A percentile compares a stretch with the other conserved stretches of the same genome.
phyloP scores from a whole-genome alignment of 495 filamentous ascomycete species.

The Neurospora terricola region DNA sequence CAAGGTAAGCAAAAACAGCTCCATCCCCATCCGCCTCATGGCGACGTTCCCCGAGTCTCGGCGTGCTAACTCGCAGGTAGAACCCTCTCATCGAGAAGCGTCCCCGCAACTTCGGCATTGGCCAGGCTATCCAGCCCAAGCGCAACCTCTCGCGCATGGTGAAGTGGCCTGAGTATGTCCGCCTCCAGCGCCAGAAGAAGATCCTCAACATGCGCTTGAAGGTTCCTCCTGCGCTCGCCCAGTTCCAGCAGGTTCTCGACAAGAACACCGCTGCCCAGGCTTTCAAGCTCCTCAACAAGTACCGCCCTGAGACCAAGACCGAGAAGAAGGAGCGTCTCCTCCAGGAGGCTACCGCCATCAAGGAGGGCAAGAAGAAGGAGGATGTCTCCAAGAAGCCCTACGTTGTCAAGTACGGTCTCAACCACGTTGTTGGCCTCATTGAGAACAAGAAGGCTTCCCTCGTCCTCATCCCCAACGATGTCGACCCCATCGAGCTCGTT shows the following conservation, averaged over 20 bases:
- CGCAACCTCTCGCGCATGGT: constrained; percentile 99
- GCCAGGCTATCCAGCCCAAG: constrained; percentile 95
- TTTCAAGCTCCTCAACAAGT: constrained; percentile 99
- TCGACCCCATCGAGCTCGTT: constrained; percentile 99
- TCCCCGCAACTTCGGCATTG: constrained; percentile 95
- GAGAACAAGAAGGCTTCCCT: constrained; percentile 99
- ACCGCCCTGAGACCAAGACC: constrained; percentile 95
- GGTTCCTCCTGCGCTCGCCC: constrained; percentile 93
- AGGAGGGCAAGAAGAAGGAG: constrained; percentile 99
- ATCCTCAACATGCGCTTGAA: constrained; percentile 97
- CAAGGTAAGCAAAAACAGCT: constrained; percentile 58
- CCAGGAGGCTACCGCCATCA: constrained; percentile 93
- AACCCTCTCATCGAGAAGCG: constrained; percentile 99
- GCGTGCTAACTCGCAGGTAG: constrained; percentile 41
- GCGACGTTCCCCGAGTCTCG: neutral
- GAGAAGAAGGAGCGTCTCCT: constrained; percentile 99
- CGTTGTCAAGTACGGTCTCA: constrained; percentile 97
- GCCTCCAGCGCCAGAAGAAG: constrained; percentile 99
- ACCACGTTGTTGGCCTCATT: constrained; percentile 98
- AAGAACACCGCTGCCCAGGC: constrained; percentile 93
- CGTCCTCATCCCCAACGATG: constrained; percentile 97
- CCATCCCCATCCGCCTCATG: neutral
- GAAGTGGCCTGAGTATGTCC: constrained; percentile 98
- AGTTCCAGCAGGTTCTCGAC: constrained; percentile 96
- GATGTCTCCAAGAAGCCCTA: constrained; percentile 99